Evolutionary conservation across 2,329 filamentous ascomycete species (phyloP).

Genomic region (Talaromyces rugulosus): DNA sequence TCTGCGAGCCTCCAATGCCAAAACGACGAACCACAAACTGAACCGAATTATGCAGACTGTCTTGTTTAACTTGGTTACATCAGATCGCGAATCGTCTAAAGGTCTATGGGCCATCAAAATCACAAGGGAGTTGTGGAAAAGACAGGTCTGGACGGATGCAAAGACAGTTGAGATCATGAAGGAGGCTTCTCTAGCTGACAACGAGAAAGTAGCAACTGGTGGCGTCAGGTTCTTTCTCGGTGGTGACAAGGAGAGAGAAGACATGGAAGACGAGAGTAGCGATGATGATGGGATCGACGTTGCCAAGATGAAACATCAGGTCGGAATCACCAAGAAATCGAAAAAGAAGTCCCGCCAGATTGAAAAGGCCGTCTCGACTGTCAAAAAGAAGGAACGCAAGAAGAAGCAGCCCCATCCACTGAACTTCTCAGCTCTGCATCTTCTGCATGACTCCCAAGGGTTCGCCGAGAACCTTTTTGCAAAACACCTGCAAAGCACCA

Average conservation of each 20-base stretch:
- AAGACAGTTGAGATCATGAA: constrained; percentile 99
- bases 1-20: constrained; percentile 80
- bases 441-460: constrained; percentile 89
- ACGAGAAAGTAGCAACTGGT: constrained; percentile 85
- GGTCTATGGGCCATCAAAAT: constrained; percentile 95
- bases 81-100: constrained; percentile 78
- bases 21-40: constrained; percentile 82
- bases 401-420: constrained; percentile 82
- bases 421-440: constrained; percentile 93
- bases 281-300: constrained; percentile 74
- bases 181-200: constrained; percentile 80
- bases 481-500: constrained; percentile 84
- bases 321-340: constrained; percentile 92
- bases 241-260: constrained; percentile 92
- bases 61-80: constrained; percentile 84
- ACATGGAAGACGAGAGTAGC: constrained; percentile 82
- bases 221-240: constrained; percentile 93
- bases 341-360: constrained; percentile 79
- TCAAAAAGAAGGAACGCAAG: constrained; percentile 80
- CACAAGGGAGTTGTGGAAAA: constrained; percentile 91
- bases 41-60: constrained; percentile 92
- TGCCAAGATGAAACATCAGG: constrained; percentile 75
- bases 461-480: constrained; percentile 87
- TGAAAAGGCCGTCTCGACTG: constrained; percentile 73
- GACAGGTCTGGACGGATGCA: constrained; percentile 91